Percentiles rank a stretch among this genome's conserved stretches.
These are phyloP conservation scores for Talaromyces sp. DNA, from an alignment of 2,329 filamentous ascomycete genomes.

Conservation along the genomic window DNA sequence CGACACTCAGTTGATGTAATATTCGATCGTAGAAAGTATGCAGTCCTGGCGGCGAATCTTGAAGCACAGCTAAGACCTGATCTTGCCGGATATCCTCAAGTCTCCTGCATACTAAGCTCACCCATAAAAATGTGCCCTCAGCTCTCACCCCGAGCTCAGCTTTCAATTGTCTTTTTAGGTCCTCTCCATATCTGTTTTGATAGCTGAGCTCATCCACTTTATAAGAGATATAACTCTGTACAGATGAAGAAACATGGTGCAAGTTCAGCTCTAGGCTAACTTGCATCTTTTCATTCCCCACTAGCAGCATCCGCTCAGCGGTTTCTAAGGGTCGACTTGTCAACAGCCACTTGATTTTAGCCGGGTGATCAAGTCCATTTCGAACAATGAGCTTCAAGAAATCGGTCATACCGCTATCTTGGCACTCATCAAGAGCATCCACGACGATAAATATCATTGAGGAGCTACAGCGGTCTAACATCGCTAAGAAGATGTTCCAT, in stretches of 20 bases:
- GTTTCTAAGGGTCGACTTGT: conserved; percentile 31
- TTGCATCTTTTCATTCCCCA: conserved; percentile 21
- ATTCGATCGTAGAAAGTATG: conserved; percentile 26
- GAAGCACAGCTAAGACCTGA: conserved; percentile 9
- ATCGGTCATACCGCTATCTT: conserved; percentile 16
- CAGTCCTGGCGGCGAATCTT: conserved; percentile 25
- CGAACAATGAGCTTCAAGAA: conserved; percentile 16
- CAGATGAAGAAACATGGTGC: conserved; percentile 18
- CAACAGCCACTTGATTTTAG: conserved; percentile 34
- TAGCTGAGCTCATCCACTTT: conserved; percentile 24
- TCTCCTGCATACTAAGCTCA: conserved; percentile 30
- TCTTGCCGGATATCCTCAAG: conserved; percentile 21
- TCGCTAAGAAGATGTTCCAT: conserved; percentile 27
- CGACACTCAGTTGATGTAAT: conserved; percentile 22
- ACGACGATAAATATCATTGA: conserved; percentile 25
- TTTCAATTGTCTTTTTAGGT: conserved; percentile 5
- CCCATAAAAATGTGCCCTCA: conserved; percentile 32
- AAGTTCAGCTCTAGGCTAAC: conserved; percentile 16
- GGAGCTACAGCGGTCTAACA: conserved; percentile 18
- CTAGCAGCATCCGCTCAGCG: conserved; percentile 23
- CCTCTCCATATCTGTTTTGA: conserved; percentile 13
- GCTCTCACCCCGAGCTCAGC: conserved; percentile 16
- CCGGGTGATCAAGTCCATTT: conserved; percentile 19
- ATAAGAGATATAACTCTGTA: conserved; percentile 23
- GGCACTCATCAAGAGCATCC: conserved; percentile 33